A percentile compares a stretch with the other conserved stretches of the same genome.
phyloP scores from a whole-genome alignment of 306 rosid species.

The Leucaena leucocephala region DNA sequence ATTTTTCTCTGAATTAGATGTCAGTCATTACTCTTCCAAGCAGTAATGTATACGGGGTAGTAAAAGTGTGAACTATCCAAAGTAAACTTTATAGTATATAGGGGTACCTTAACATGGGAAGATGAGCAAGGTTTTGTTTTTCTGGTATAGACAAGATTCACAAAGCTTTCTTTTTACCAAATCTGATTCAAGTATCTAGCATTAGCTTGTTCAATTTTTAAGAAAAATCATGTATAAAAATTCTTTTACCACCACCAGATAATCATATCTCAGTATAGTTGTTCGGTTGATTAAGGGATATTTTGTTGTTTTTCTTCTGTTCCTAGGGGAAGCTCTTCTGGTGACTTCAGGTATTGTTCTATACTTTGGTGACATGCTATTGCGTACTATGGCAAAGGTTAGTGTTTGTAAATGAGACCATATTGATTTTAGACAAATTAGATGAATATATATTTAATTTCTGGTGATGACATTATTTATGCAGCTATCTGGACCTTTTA shows the following conservation, averaged over 20 bases:
- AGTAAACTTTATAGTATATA: not conserved
- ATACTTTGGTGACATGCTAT: constrained; percentile 88
- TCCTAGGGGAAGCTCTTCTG: constrained; percentile 82
- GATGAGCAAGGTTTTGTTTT: constrained; percentile 3
- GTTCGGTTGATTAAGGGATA: constrained; percentile 5
- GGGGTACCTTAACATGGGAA: constrained; percentile 12
- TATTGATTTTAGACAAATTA: constrained; percentile 16
- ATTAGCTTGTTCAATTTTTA: constrained; percentile 1
- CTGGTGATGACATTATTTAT: constrained; percentile 35
- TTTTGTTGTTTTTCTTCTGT: constrained; percentile 27
- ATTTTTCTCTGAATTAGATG: constrained; percentile 9
- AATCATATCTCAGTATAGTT: constrained; percentile 24
- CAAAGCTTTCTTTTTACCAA: constrained; percentile 9
- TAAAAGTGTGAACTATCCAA: constrained; percentile 3
- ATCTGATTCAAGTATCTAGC: not conserved
- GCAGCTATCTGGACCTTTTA: constrained; percentile 62
- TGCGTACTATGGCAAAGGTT: constrained; percentile 73
- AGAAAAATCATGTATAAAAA: constrained; percentile 11
- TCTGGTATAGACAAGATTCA: constrained; percentile 1
- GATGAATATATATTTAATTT: constrained; percentile 27
- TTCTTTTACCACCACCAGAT: constrained; percentile 3
- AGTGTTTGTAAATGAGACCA: constrained; percentile 28
- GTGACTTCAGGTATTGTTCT: constrained; percentile 83
- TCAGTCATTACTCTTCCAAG: not conserved
- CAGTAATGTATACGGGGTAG: not conserved